phyloP scores from a whole-genome alignment of 192 early-diverging fungal genomes.

The Coemansia guatemalensis region DNA sequence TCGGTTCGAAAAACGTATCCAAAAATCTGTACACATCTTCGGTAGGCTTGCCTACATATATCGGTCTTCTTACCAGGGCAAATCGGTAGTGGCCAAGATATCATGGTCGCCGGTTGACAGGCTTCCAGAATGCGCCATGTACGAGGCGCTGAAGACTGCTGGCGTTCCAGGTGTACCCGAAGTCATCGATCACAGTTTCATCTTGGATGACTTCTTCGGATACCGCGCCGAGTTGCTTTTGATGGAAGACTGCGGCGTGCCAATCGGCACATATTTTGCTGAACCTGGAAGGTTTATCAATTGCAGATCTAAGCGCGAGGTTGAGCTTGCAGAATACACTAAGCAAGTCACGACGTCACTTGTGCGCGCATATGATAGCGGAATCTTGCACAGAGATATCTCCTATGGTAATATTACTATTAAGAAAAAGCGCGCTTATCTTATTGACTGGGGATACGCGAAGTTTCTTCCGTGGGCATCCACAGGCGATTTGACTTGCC shows the following conservation, averaged over 20 bases:
- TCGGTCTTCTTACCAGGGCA: not conserved
- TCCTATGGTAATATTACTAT: conserved; percentile 20
- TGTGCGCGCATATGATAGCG: not conserved
- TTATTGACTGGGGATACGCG: conserved; percentile 25
- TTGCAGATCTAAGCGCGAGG: not conserved
- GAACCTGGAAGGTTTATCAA: not conserved
- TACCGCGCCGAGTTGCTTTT: conserved; percentile 14
- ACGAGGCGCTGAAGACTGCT: not conserved
- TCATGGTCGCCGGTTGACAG: conserved; percentile 4
- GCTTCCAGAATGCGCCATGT: conserved; percentile 17
- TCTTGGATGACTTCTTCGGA: conserved; percentile 2
- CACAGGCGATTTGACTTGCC: not conserved
- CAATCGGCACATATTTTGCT: not conserved
- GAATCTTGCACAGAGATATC: conserved; percentile 5
- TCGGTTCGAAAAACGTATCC: not conserved
- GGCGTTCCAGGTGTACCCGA: not conserved
- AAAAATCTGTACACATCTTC: not conserved
- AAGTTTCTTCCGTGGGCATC: not conserved
- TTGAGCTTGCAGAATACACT: not conserved
- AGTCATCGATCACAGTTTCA: not conserved
- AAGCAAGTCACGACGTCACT: not conserved
- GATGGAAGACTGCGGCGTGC: conserved; percentile 11
- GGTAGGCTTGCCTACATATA: conserved; percentile 1
- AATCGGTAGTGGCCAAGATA: not conserved
- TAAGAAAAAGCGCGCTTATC: not conserved